These are phyloP conservation scores for Alternaria sp. DNA, from an alignment of 2,329 filamentous ascomycete genomes.

Conservation along the genomic window DNA sequence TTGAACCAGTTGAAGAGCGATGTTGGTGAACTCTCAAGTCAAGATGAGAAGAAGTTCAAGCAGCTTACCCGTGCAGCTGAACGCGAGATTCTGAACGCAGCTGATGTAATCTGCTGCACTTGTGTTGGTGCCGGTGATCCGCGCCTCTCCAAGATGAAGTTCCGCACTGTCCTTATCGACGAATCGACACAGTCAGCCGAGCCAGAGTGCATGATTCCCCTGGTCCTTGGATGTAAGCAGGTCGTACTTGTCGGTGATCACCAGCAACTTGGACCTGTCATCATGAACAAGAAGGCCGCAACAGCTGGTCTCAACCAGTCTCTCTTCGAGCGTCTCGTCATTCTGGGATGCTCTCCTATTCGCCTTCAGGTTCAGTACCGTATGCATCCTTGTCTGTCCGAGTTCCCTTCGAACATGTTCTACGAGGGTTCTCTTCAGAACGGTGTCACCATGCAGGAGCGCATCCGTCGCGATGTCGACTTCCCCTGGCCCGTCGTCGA, in stretches of 20 bases:
- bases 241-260: constrained; percentile 98
- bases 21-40: constrained; percentile 86
- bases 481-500: constrained; percentile 97
- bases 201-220: constrained; percentile 97
- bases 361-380: constrained; percentile 97
- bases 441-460: constrained; percentile 87
- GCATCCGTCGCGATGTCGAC: constrained; percentile 90
- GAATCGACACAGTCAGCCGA: constrained; percentile 98
- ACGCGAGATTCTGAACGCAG: constrained; percentile 91
- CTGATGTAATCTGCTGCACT: constrained; percentile 98
- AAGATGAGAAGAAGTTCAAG: constrained; percentile 99
- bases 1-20: constrained; percentile 92
- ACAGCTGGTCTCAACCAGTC: constrained; percentile 98
- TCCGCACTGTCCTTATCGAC: constrained; percentile 96
- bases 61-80: constrained; percentile 92
- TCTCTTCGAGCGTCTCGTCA: constrained; percentile 95
- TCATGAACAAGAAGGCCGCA: constrained; percentile 99
- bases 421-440: constrained; percentile 98
- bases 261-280: constrained; percentile 95
- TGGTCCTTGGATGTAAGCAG: constrained; percentile 97
- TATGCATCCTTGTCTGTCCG: constrained; percentile 97
- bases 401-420: constrained; percentile 99
- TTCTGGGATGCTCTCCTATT: constrained; percentile 87
- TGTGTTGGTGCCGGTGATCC: constrained; percentile 97
- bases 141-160: constrained; percentile 94